These are phyloP conservation scores for Boletus rubroflammeus DNA, from an alignment of 768 basidiomycete genomes.

Conservation along the genomic window DNA sequence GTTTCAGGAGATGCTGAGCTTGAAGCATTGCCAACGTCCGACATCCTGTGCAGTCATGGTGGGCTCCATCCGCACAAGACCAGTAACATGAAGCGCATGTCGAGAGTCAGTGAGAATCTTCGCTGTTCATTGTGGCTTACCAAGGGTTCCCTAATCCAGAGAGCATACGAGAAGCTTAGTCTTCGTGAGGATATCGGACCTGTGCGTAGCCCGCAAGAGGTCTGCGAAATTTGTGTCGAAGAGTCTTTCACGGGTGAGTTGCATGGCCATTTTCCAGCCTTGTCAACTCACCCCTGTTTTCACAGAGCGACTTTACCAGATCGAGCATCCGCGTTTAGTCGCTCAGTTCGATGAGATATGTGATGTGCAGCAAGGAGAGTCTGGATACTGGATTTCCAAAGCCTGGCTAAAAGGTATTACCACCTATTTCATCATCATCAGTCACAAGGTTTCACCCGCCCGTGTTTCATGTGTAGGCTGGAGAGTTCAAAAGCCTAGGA, in stretches of 20 bases:
- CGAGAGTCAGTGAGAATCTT: constrained; percentile 37
- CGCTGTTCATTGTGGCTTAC: background rate
- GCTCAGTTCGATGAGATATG: constrained; percentile 53
- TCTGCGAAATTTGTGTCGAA: constrained; percentile 60
- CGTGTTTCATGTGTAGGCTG: constrained; percentile 52
- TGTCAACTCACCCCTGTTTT: background rate
- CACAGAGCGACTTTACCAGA: constrained; percentile 65
- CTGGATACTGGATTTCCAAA: constrained; percentile 73
- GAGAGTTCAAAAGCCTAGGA: constrained; percentile 66
- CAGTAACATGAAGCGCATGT: constrained; percentile 65
- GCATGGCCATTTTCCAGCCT: background rate
- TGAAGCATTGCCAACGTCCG: constrained; percentile 32
- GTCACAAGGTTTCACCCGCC: constrained; percentile 2
- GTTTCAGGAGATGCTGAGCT: constrained; percentile 16
- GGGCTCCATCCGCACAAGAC: constrained; percentile 58
- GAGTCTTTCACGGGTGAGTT: constrained; percentile 53
- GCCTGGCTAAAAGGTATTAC: constrained; percentile 68
- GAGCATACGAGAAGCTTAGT: constrained; percentile 25
- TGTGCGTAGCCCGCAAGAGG: constrained; percentile 43
- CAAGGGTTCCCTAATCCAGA: constrained; percentile 7
- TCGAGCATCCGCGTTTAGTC: constrained; percentile 63
- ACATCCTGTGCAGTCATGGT: constrained; percentile 62
- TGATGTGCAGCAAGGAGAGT: constrained; percentile 39
- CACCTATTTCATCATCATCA: constrained; percentile 7
- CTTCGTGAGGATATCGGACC: constrained; percentile 48